Base-by-base conservation (phyloP, 192 early-diverging fungal genomes). In the Geosiphon pyriformis region DNA sequence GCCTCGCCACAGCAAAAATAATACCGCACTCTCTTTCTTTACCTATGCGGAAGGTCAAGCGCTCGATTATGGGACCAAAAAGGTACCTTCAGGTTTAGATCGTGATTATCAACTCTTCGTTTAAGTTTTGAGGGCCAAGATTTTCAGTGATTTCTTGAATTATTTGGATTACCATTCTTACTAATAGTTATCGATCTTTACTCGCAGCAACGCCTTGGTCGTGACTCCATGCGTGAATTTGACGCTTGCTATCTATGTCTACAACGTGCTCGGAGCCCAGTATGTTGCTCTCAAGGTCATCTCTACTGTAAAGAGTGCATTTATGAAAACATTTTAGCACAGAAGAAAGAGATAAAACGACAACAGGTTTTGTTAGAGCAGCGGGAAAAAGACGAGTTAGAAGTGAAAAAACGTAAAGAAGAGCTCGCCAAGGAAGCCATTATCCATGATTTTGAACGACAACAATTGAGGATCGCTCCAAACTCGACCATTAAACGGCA, bases 1-100 rank as follows among this genome's bases (percentile, higher is more conserved):
- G 86, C 83, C 86, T 48, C 86, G 92, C 15, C 94, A 97, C 76
- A 94, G 92, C 17, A 97, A 94, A 68, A 95, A 95, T 76, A 94
- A 94, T 72, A 98, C 91, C 1, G 90, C 93, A 4, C 79, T 85
- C 22, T 87, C 90, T 27, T 90, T 92, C 37, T 98, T 98, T 72
- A 98, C 94, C 1, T 89, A 94, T 72, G 90, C 90, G 11, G 95
- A 96, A 74, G 80, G 88, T 32, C 79, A 89, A 61, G 83, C 89
- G 76, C 80, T 93, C 4, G 87, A 91, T 55, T 98, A 98, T 75
- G 95, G 95, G 25, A 95, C 93, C 0, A 88, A 94, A 66, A 89
- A 87, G 78, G 85, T 81, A 76, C 37, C 4, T 26, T 15, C 15
- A 25, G 27, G 22, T 1, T 22, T 33, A 0, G 26, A 59, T 73